These are phyloP conservation scores for Coniferiporia weirii DNA, from an alignment of 1,284 basidiomycete species.

Conservation along the genomic window DNA sequence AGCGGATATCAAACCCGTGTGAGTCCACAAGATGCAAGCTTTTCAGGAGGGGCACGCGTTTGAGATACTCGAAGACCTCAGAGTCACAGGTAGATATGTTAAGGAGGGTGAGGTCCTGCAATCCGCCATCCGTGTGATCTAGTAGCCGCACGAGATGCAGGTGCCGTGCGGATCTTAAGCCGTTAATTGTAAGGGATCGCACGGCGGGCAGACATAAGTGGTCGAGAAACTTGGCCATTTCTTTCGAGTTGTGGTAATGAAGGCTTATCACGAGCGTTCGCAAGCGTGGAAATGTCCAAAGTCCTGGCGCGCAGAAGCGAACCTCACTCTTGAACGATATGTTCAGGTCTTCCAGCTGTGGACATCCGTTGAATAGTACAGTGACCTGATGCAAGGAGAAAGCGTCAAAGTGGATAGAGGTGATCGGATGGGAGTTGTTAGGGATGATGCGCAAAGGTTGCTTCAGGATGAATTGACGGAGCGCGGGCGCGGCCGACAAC, in stretches of 20 bases:
- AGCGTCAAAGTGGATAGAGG: conserved; percentile 9
- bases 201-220: conserved; percentile 2
- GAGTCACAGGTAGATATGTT: conserved; percentile 2
- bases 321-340: conserved; percentile 7
- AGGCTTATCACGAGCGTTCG: conserved; percentile 6
- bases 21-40: conserved; percentile 6
- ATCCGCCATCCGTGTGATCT: conserved; percentile 8
- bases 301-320: background rate
- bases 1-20: conserved; percentile 6
- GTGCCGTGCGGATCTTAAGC: background rate
- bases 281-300: conserved; percentile 9
- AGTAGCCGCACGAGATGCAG: conserved; percentile 3
- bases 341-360: conserved; percentile 10
- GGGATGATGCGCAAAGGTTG: conserved; percentile 7
- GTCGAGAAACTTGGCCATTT: conserved; percentile 7
- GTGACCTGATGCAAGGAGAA: conserved; percentile 7
- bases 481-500: conserved; percentile 5
- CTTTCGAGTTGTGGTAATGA: conserved; percentile 6
- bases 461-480: conserved; percentile 1
- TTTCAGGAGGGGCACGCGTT: conserved; percentile 2
- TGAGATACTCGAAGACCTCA: conserved; percentile 12
- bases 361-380: conserved; percentile 10
- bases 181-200: conserved; percentile 5
- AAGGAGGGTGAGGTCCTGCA: conserved; percentile 5
- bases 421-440: conserved; percentile 5